phyloP scores from a whole-genome alignment of 148 eudicot species.

The Spergularia marina region DNA sequence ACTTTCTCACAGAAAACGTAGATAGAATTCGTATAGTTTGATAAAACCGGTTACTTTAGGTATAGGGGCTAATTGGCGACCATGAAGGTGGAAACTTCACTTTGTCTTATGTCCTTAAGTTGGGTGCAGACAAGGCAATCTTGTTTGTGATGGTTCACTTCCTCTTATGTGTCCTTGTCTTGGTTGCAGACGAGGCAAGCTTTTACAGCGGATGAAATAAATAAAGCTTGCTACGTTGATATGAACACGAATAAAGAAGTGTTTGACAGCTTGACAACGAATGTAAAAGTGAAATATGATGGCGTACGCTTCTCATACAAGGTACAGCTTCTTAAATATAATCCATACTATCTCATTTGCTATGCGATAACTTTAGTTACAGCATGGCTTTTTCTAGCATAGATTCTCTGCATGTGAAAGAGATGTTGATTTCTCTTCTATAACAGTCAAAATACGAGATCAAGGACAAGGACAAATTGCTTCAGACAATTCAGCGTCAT shows the following conservation, averaged over 20 bases:
- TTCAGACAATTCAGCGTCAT: conserved; percentile 44
- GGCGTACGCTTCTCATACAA: conserved; percentile 80
- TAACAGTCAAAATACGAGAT: conserved; percentile 77
- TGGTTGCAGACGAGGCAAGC: conserved; percentile 74
- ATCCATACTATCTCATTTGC: background rate
- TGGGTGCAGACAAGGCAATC: no score
- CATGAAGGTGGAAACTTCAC: background rate
- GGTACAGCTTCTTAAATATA: conserved; percentile 41
- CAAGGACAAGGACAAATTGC: conserved; percentile 56
- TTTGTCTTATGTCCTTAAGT: background rate
- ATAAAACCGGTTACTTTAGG: background rate
- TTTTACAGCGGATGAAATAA: conserved; percentile 82
- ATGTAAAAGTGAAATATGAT: conserved; percentile 78
- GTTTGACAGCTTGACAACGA: conserved; percentile 82
- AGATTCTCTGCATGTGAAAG: background rate
- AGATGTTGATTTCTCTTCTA: background rate
- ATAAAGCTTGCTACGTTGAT: conserved; percentile 71
- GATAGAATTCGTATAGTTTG: background rate
- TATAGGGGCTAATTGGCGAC: background rate
- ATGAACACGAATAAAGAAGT: conserved; percentile 66
- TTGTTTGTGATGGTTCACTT: background rate
- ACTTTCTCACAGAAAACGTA: background rate
- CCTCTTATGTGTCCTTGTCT: conserved; percentile 13
- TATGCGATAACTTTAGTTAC: background rate
- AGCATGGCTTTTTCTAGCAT: background rate